Evolutionary conservation across 768 basidiomycete genomes (phyloP).

Genomic region (Jaapia argillacea): DNA sequence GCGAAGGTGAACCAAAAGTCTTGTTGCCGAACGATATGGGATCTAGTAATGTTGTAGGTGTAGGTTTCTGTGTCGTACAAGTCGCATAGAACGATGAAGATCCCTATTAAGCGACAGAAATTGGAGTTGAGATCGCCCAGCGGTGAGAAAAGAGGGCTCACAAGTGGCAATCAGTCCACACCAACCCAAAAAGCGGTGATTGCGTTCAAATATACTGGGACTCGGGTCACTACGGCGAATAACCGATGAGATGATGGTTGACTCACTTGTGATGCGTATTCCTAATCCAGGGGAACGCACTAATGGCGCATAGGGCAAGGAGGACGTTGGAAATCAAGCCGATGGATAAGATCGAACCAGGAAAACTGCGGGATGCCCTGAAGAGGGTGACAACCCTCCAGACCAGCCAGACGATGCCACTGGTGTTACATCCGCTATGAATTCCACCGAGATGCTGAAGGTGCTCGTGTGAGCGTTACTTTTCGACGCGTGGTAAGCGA

Average conservation of each 20-base stretch:
- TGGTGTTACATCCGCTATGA: conserved; percentile 31
- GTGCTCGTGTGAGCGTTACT: too few relatives aligned
- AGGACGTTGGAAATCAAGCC: conserved; percentile 31
- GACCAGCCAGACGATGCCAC: conserved; percentile 27
- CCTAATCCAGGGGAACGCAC: conserved; percentile 33
- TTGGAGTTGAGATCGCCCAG: neutral
- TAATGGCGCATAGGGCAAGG: conserved; percentile 24
- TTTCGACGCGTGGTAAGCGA: too few relatives aligned
- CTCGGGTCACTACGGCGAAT: conserved; percentile 8
- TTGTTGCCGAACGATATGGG: conserved; percentile 25
- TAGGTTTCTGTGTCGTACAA: conserved; percentile 24
- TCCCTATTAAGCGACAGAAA: conserved; percentile 16
- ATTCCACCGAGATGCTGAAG: conserved; percentile 36
- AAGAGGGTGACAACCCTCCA: conserved; percentile 26
- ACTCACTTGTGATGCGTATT: conserved; percentile 33
- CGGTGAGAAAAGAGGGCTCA: conserved; percentile 2
- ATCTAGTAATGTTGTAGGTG: conserved; percentile 22
- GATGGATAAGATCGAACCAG: conserved; percentile 24
- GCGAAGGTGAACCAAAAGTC: conserved; percentile 32
- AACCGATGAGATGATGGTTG: neutral
- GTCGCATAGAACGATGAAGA: conserved; percentile 31
- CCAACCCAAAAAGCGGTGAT: conserved; percentile 36
- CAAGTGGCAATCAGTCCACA: conserved; percentile 18
- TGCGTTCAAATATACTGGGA: conserved; percentile 28
- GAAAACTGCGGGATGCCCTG: conserved; percentile 23